These are phyloP conservation scores for Phialophora macrospora DNA, from an alignment of 2,329 filamentous ascomycete genomes.

Conservation along the genomic window DNA sequence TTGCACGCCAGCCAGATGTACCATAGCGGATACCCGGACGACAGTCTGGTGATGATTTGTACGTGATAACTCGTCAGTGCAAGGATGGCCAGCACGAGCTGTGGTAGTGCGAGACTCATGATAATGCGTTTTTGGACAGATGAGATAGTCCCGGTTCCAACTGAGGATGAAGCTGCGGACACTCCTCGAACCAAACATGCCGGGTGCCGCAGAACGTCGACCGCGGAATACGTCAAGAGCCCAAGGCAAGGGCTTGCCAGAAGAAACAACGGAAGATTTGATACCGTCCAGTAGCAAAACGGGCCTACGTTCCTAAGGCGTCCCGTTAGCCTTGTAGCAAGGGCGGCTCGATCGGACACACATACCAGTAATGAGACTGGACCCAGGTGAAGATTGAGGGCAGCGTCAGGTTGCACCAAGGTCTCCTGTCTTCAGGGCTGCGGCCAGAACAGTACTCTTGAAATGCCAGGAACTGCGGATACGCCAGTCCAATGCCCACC, in stretches of 20 bases:
- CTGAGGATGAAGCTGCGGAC: background rate
- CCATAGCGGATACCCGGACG: slow-evolving; percentile 88
- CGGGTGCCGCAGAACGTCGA: slow-evolving; percentile 25
- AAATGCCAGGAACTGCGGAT: slow-evolving; percentile 79
- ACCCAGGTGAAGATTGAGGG: slow-evolving; percentile 94
- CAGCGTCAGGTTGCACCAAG: slow-evolving; percentile 75
- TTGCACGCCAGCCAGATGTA: slow-evolving; percentile 70
- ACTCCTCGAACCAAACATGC: background rate
- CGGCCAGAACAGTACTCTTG: slow-evolving; percentile 65
- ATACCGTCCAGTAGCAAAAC: slow-evolving; percentile 84
- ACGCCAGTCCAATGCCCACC: slow-evolving; percentile 68
- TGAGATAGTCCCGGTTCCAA: background rate
- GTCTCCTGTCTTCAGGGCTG: slow-evolving; percentile 50
- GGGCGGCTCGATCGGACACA: slow-evolving; percentile 19
- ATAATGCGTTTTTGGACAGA: slow-evolving; percentile 23
- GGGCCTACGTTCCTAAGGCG: slow-evolving; percentile 79
- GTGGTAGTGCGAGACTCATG: slow-evolving; percentile 68
- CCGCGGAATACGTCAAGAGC: slow-evolving; percentile 68
- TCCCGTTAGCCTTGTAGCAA: slow-evolving; percentile 20
- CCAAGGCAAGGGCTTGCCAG: slow-evolving; percentile 78
- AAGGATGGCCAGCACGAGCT: slow-evolving; percentile 71
- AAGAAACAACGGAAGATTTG: slow-evolving; percentile 85
- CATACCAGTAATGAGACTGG: slow-evolving; percentile 87
- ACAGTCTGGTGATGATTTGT: slow-evolving; percentile 88
- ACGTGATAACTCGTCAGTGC: slow-evolving; percentile 85